Evolutionary conservation across 805 yeast genomes (phyloP).

Genomic region (Spathaspora gorwiae): DNA sequence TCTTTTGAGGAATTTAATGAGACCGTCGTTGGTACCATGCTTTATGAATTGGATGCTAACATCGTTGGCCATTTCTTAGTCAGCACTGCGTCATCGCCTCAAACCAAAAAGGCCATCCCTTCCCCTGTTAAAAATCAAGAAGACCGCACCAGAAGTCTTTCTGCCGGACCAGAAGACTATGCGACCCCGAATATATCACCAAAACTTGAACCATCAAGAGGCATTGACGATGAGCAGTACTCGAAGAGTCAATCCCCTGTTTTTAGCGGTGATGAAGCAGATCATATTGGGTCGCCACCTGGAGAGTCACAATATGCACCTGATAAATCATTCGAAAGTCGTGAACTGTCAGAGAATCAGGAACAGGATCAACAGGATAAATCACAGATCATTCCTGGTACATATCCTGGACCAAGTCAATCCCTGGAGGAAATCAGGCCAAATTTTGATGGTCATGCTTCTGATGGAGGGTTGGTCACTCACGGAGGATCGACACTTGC

Average conservation of each 20-base stretch:
- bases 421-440: not conserved
- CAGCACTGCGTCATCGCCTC: slow-evolving; percentile 4
- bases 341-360: slow-evolving; percentile 11
- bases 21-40: slow-evolving; percentile 47
- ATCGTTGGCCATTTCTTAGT: slow-evolving; percentile 31
- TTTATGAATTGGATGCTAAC: slow-evolving; percentile 59
- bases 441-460: not conserved
- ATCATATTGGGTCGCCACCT: no score
- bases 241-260: not conserved
- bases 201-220: not conserved
- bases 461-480: not conserved
- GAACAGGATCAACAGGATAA: slow-evolving; percentile 25
- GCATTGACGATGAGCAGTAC: not conserved
- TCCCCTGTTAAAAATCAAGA: not conserved
- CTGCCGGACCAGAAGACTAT: slow-evolving; percentile 32
- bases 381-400: slow-evolving; percentile 16
- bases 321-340: no score
- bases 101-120: not conserved
- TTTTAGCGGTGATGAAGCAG: no score
- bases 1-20: slow-evolving; percentile 51
- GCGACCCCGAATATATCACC: slow-evolving; percentile 27
- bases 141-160: slow-evolving; percentile 24
- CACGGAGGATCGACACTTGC: slow-evolving; percentile 1
- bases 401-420: not conserved
- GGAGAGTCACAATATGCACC: no score